Evolutionary conservation across 2,329 filamentous ascomycete genomes (phyloP), one percentile per base, ranked within the genome.

Genomic region (Aureobasidium sp.): DNA sequence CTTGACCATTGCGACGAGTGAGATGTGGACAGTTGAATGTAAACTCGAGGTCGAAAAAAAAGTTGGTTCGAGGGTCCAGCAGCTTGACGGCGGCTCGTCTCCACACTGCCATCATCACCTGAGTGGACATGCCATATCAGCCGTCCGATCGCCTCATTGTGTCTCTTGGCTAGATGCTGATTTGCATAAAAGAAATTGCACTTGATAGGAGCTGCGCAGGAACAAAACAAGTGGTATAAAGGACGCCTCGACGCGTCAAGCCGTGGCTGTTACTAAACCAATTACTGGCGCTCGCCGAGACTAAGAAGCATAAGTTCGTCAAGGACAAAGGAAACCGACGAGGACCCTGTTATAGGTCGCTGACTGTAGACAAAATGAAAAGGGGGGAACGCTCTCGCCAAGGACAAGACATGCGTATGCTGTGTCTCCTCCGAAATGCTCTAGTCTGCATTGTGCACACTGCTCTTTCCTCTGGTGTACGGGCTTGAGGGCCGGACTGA

Each of bases 1-100:
- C 69, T 78, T 78, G 70, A 72, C 72, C 37, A 58, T 65, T n/a
- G 20, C 45, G 31, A 22, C 39, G 20, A 9, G 34, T 9, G 22
- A 2, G 7, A 17, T 41, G 45, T 42, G 45, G 22, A 48, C 1
- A 31, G 11, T n/a, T 34, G 29, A 17, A 34, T 20, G 17, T n/a
- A 49, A 41, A 60, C n/a, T 17, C 17, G 12, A 22, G 3, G 36
- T 22, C 11, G 29, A 55, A 41, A 53, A 56, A 56, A 56, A 56
- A 56, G 52, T 56, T 31, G 52, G 34, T 15, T 55, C 39, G 52
- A 56, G 52, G 52, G 52, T 44, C 52, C 52, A 44, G 27, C 34
- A 53, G 34, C 49, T 53, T n/a, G 49, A 53, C 34, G 22, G 22
- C 31, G 36, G 14, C n/a, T 15, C 17, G 17, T 44, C 52, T 44